Percentiles rank a stretch among this genome's conserved stretches.
These are phyloP conservation scores for Anisodus tanguticus DNA, from an alignment of 257 asterid species.

Conservation along the genomic window DNA sequence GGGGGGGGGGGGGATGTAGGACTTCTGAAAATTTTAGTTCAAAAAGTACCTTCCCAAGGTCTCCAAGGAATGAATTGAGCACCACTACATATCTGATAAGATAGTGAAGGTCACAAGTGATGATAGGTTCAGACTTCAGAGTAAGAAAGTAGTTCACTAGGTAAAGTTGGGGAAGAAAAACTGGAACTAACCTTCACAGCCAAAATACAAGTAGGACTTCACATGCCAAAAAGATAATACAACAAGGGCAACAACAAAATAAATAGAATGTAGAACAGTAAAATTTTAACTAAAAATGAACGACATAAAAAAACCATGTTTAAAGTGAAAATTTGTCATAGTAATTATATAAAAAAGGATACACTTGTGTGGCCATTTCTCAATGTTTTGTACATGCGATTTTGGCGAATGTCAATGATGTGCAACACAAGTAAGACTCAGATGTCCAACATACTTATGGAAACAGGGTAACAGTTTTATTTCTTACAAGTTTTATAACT, in stretches of 20 bases:
- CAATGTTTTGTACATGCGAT: slow-evolving; percentile 74
- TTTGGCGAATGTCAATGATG: slow-evolving; percentile 82
- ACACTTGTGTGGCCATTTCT: slow-evolving; percentile 92
- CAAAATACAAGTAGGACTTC: slow-evolving; percentile 4
- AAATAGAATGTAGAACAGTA: not conserved
- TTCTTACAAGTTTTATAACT: slow-evolving; percentile 19
- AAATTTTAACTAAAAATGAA: not conserved
- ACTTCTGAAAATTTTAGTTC: slow-evolving; percentile 13
- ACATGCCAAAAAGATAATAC: not conserved
- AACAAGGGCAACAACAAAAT: not conserved
- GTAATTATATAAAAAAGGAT: slow-evolving; percentile 50
- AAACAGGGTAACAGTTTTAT: not conserved
- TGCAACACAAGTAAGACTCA: slow-evolving; percentile 51
- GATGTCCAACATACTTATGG: slow-evolving; percentile 19
- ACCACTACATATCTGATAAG: slow-evolving; percentile 82
- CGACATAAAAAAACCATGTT: not conserved
- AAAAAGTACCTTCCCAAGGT: slow-evolving; percentile 85
- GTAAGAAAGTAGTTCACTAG: not conserved
- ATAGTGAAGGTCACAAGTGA: slow-evolving; percentile 41
- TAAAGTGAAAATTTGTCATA: not conserved
- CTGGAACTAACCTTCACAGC: not conserved
- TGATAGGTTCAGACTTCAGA: not conserved
- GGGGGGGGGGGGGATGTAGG: not conserved
- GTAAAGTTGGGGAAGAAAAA: slow-evolving; percentile 12
- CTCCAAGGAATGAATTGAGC: slow-evolving; percentile 96